Evolutionary conservation across 345 rosid genomes (phyloP), one percentile per base, ranked within the genome.

Genomic region (Melaleuca alternifolia): DNA sequence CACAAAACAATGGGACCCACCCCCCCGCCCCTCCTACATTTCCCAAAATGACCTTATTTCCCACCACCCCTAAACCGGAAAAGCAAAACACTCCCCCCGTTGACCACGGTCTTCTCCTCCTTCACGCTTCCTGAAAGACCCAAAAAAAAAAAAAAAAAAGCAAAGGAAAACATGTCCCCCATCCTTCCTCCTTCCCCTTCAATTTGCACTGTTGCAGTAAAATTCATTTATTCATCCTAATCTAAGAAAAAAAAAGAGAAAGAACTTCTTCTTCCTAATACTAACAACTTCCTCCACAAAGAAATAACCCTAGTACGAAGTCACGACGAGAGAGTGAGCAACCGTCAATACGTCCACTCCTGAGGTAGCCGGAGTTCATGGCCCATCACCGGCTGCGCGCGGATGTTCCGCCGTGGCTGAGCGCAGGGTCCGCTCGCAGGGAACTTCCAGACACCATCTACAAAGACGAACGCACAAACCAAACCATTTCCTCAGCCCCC

Each of bases 291-390:
- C 37, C 24, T 8, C 77, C 44, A 15, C 7, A 2, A 50, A 11
- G 30, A 8, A 23, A 65, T 30, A 50, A 71, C 51, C 84, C 71
- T 54, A 84, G 71, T 26, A 54, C n/a, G 41, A 28, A 44, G 75
- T 14, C 61, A 10, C 30, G 62, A 11, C 20, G 87, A 21, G 33
- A 21, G 33, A 24, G 16, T 2, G 11, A 30, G 44, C 37, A 5
- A 48, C 37, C 51, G n/a, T 93, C 91, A 95, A 48, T 92, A 95
- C 54, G 96, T 94, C 98, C 96, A 95, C 81, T 95, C 98, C 76
- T 90, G 94, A 4, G 98, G 98, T 21, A 95, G 88, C 88, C 93
- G 86, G 84, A 89, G 87, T 82, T 93, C 95, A 2, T 26, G 85
- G 76, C 79, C 89, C 37, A 86, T 65, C 13, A 50, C 91, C 71